Percentiles rank a stretch among this genome's conserved stretches.
phyloP scores from a whole-genome alignment of 345 rosid genomes.

The Boechera stricta region DNA sequence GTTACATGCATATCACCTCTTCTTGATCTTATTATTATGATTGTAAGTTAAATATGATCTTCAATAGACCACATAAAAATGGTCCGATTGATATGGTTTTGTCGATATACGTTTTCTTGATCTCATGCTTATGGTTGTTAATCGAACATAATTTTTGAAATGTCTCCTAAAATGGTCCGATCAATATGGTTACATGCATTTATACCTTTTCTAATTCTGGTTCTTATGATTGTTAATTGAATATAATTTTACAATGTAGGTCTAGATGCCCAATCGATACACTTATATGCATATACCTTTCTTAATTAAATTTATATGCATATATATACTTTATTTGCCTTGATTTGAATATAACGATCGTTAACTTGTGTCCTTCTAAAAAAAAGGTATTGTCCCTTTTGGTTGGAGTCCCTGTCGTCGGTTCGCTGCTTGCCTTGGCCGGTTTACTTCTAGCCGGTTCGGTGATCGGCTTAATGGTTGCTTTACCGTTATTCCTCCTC shows the following conservation, averaged over 20 bases:
- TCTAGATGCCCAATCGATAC: not conserved
- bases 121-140: not conserved
- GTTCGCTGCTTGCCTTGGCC: slow-evolving; percentile 53
- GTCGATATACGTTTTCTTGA: not conserved
- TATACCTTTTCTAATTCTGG: not conserved
- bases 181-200: not conserved
- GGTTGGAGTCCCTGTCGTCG: slow-evolving; percentile 52
- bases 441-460: slow-evolving; percentile 55
- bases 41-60: too few species aligned
- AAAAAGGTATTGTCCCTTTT: slow-evolving; percentile 51
- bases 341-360: not conserved
- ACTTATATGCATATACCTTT: not conserved
- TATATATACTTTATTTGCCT: not conserved
- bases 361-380: not conserved
- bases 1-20: not conserved
- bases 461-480: slow-evolving; percentile 47
- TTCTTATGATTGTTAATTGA: not conserved
- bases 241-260: not conserved
- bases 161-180: not conserved
- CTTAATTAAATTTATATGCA: not conserved
- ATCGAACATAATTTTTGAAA: not conserved
- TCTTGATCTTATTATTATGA: not conserved
- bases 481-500: slow-evolving; percentile 57
- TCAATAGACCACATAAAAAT: not conserved
- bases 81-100: not conserved